phyloP scores from a whole-genome alignment of 257 asterid species.

The Lantana camara region DNA sequence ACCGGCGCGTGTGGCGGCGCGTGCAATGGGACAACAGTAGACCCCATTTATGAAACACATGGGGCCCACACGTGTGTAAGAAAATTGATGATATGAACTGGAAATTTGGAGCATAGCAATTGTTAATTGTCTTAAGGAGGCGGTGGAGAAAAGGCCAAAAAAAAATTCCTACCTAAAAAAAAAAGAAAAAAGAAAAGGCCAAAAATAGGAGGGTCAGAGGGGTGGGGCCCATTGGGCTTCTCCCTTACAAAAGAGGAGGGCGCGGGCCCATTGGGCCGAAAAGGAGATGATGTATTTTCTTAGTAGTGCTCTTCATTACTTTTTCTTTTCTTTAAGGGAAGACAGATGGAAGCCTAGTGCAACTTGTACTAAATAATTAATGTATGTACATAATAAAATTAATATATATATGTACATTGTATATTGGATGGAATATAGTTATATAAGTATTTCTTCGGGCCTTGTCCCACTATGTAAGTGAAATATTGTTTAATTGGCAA shows the following conservation, averaged over 20 bases:
- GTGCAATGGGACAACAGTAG: constrained; percentile 20
- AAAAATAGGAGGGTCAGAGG: constrained; percentile 22
- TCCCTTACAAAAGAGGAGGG: not conserved
- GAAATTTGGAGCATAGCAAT: constrained; percentile 35
- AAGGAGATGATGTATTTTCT: constrained; percentile 18
- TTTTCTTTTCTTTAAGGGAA: constrained; percentile 8
- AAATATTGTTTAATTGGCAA: no score
- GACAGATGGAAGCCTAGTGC: constrained; percentile 1
- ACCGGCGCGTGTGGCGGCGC: constrained; percentile 39
- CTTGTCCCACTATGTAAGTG: no score
- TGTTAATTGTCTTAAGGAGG: constrained; percentile 6
- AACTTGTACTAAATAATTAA: constrained; percentile 28
- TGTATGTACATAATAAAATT: constrained; percentile 9
- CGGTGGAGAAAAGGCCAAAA: constrained; percentile 24
- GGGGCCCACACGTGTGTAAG: constrained; percentile 43
- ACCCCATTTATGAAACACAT: constrained; percentile 28
- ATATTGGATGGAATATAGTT: no score
- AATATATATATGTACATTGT: not conserved
- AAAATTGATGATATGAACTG: constrained; percentile 41
- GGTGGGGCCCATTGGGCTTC: constrained; percentile 15
- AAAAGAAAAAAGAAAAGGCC: constrained; percentile 36
- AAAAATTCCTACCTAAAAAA: no score
- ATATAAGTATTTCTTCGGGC: no score
- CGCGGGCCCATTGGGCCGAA: constrained; percentile 12
- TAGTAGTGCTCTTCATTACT: constrained; percentile 19